Conservation (phyloP, 169 alveolate species). For the Theileria luwenshuni region DNA sequence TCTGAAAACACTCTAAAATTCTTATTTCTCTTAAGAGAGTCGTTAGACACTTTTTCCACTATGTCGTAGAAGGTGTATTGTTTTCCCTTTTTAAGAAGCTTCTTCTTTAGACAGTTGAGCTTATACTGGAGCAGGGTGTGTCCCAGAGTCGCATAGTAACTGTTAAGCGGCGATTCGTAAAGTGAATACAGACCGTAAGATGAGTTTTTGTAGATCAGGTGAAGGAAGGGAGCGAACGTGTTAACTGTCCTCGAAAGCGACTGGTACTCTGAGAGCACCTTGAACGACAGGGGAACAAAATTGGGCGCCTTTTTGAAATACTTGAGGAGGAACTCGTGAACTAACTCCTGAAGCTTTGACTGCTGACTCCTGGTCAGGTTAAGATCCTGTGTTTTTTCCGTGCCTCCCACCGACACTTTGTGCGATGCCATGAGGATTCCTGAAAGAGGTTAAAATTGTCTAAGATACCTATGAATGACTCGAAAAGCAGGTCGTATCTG, state of each 20-base stretch:
- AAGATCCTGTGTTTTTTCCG: neutral
- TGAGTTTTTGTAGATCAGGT: conserved; percentile 52
- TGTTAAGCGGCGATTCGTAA: conserved; percentile 41
- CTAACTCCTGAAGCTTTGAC: conserved; percentile 22
- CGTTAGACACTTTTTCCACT: conserved; percentile 10
- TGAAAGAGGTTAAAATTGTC: too few relatives aligned
- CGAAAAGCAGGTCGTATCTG: conserved; percentile 54
- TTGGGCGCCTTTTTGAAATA: conserved; percentile 60
- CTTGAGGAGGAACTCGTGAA: conserved; percentile 22
- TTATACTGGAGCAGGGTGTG: conserved; percentile 32
- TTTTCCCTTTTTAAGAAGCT: conserved; percentile 18
- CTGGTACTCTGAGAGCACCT: conserved; percentile 63
- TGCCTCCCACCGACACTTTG: conserved; percentile 34
- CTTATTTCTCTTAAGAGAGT: conserved; percentile 1
- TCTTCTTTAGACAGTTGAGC: conserved; percentile 27
- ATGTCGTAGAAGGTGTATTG: conserved; percentile 11
- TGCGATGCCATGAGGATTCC: conserved; percentile 44
- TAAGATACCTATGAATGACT: conserved; percentile 35
- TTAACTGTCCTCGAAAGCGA: conserved; percentile 33
- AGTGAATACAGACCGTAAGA: conserved; percentile 32
- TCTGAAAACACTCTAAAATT: conserved; percentile 23
- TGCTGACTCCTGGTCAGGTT: neutral
- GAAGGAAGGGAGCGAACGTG: conserved; percentile 50
- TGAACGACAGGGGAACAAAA: conserved; percentile 50
- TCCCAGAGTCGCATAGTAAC: conserved; percentile 1